A percentile compares a stretch with the other conserved stretches of the same genome.
These are phyloP conservation scores for Paratrimastix pyriformis DNA, from an alignment of 78 protist species.

Conservation along the genomic window DNA sequence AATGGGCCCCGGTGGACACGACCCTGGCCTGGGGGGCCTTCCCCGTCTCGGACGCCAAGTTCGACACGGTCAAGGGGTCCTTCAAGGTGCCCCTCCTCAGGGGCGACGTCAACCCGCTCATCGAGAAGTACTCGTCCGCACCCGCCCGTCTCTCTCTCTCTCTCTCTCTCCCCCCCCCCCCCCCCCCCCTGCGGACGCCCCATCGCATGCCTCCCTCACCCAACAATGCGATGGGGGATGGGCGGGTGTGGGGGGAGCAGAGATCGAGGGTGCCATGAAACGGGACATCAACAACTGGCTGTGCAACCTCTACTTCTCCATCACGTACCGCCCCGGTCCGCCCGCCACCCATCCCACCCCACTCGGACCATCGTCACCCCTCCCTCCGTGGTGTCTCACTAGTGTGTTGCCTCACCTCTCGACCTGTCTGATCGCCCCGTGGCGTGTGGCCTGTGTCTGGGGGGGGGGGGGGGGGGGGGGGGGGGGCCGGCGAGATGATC, in stretches of 20 bases:
- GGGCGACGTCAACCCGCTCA: neutral
- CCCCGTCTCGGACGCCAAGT: constrained; percentile 12
- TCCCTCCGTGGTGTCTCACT: too few relatives aligned
- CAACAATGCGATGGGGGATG: too few relatives aligned
- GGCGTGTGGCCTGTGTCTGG: neutral
- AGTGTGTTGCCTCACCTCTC: neutral
- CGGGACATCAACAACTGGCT: constrained; percentile 24
- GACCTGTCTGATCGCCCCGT: neutral
- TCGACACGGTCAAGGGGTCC: constrained; percentile 20
- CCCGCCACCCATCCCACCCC: neutral
- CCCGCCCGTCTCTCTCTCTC: too few relatives aligned
- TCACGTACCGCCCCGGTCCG: constrained; percentile 17
- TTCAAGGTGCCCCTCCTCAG: constrained; percentile 19
- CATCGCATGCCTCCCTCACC: too few relatives aligned
- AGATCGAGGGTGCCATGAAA: neutral
- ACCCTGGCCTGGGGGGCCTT: constrained; percentile 41
- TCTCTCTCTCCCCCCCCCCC: too few relatives aligned
- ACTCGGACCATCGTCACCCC: too few relatives aligned
- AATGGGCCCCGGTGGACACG: neutral
- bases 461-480: neutral
- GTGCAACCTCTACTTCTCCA: constrained; percentile 29
- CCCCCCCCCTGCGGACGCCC: too few relatives aligned
- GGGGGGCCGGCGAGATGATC: neutral
- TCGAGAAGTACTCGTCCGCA: neutral
- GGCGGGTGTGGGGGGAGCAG: too few relatives aligned